Conservation (phyloP, 805 yeast genomes). For the Millerozyma acaciae region DNA sequence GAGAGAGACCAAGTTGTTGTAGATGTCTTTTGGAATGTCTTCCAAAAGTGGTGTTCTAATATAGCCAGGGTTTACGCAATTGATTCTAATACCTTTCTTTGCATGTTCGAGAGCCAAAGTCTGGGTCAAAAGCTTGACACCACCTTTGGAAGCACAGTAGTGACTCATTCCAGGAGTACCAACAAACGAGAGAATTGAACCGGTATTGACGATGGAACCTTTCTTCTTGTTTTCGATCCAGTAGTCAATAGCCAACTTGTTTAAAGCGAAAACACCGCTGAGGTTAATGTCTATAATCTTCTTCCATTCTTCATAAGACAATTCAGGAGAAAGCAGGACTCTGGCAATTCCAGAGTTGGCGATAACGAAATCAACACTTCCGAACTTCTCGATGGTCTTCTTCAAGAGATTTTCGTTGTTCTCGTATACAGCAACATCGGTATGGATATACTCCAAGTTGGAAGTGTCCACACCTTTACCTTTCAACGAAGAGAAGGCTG, state of each 20-base stretch:
- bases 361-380: slow-evolving; percentile 11
- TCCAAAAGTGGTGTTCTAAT: slow-evolving; percentile 26
- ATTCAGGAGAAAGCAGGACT: slow-evolving; percentile 7
- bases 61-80: slow-evolving; percentile 37
- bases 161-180: slow-evolving; percentile 27
- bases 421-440: slow-evolving; percentile 9
- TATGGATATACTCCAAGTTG: slow-evolving; percentile 6
- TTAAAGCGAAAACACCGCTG: slow-evolving; percentile 11
- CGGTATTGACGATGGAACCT: slow-evolving; percentile 38
- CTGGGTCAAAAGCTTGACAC: slow-evolving; percentile 34
- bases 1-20: slow-evolving; percentile 19
- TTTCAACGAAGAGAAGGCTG: slow-evolving; percentile 5
- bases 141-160: slow-evolving; percentile 35
- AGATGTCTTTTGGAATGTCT: slow-evolving; percentile 23
- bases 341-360: slow-evolving; percentile 14
- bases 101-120: slow-evolving; percentile 37
- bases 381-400: slow-evolving; percentile 20
- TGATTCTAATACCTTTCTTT: slow-evolving; percentile 31
- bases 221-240: slow-evolving; percentile 7
- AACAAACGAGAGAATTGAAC: slow-evolving; percentile 31
- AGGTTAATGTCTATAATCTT: slow-evolving; percentile 10
- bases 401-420: slow-evolving; percentile 3
- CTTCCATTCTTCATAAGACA: slow-evolving; percentile 10
- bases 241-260: slow-evolving; percentile 9
- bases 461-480: slow-evolving; percentile 5